Base-by-base conservation (phyloP, 768 basidiomycete genomes). In the Pilatotrama ljubarskyi region DNA sequence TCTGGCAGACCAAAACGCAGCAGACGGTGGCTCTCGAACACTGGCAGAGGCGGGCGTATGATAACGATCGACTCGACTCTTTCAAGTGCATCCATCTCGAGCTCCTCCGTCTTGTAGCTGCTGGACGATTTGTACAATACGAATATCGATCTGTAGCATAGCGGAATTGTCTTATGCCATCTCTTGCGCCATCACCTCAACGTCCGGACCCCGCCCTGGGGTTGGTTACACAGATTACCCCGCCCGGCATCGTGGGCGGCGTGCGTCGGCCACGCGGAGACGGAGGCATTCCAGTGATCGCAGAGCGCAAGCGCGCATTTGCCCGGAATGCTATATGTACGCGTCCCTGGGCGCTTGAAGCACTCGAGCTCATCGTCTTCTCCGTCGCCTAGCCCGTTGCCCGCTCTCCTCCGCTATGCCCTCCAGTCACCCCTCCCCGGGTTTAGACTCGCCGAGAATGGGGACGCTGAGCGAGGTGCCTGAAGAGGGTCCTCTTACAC, bases 391-490 rank as follows among this genome's bases (percentile, higher is more conserved):
- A 13, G 5, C n/a, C 26, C 15, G 25, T 48, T 10, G 5, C 18
- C 46, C 46, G 5, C 46, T 24, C 43, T 13, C 20, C 44, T 49
- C 22, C 48, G 36, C 47, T 46, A 61, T 61, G 59, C 59, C 59
- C 47, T 26, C 59, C 15, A 49, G 20, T 35, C 53, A 61, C 32
- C 41, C 41, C 40, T 47, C 53, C 32, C n/a, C 29, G 22, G 37
- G n/a, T 13, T 46, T 69, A 26, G 70, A 67, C 59, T 71, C 70
- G 7, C 68, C 68, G 13, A 38, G 67, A 3, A 29, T 64, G 29
- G 46, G 53, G 44, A 64, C 54, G 7, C 66, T 74, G 62, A 67
- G 59, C 64, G 71, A 73, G 50, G 73, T 74, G n/a, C 73, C 71
- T 10, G 74, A 75, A 56, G 72, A 72, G 20, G 56, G 63, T 24